Conservation (phyloP, 2,329 filamentous ascomycete genomes). For the Sclerotinia sclerotiorum region DNA sequence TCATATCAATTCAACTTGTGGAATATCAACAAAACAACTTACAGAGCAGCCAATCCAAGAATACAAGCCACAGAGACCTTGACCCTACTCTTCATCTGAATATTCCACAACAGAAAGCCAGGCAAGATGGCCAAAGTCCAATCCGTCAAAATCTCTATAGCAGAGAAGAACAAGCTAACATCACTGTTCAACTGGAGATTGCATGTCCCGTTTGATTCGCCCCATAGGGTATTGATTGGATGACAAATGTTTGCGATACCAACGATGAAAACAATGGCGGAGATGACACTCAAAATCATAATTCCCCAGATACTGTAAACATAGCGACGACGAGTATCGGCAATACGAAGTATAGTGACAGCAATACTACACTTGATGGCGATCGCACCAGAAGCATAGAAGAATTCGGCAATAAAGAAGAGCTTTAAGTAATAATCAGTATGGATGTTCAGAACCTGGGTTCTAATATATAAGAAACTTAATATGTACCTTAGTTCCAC, state of each 20-base stretch:
- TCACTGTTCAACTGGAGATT: slow-evolving; percentile 38
- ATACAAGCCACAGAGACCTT: slow-evolving; percentile 42
- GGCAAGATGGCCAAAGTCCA: slow-evolving; percentile 46
- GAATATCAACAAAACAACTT: slow-evolving; percentile 26
- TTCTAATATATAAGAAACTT: neutral
- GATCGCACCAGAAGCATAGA: slow-evolving; percentile 41
- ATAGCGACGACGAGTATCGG: slow-evolving; percentile 38
- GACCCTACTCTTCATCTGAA: slow-evolving; percentile 44
- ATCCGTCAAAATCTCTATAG: slow-evolving; percentile 44
- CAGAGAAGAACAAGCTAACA: slow-evolving; percentile 42
- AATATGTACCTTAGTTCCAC: slow-evolving; percentile 32
- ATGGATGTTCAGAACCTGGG: neutral
- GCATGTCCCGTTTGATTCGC: slow-evolving; percentile 37
- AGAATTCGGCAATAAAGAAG: slow-evolving; percentile 44
- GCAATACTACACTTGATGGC: slow-evolving; percentile 40
- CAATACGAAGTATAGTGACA: slow-evolving; percentile 40
- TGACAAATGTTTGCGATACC: slow-evolving; percentile 40
- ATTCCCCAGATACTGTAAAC: slow-evolving; percentile 37
- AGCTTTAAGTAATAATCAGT: slow-evolving; percentile 33
- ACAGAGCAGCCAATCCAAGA: slow-evolving; percentile 43
- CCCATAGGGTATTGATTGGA: slow-evolving; percentile 40
- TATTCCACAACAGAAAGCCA: slow-evolving; percentile 44
- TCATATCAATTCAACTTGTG: too few species aligned
- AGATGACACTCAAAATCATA: slow-evolving; percentile 31
- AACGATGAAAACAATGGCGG: slow-evolving; percentile 38